Percentiles rank a stretch among this genome's conserved stretches.
phyloP scores from a whole-genome alignment of 108 stramenopile species.

The Pseudonitzschia multistriata region DNA sequence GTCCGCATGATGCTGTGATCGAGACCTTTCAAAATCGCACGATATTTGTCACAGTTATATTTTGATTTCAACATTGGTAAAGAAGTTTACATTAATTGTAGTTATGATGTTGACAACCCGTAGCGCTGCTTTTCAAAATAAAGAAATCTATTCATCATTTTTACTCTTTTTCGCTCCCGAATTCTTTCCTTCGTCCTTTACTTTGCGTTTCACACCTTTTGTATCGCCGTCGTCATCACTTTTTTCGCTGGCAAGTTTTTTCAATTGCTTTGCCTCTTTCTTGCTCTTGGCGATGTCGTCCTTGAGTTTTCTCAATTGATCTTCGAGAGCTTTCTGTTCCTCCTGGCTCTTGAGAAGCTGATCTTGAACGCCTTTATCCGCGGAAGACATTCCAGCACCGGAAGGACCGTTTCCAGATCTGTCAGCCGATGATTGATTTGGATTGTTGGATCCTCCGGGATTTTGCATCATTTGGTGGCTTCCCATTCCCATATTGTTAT shows the following conservation, averaged over 20 bases:
- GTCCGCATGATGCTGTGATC: too few relatives aligned
- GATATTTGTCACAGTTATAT: too few relatives aligned
- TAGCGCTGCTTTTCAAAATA: not conserved
- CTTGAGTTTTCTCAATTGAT: constrained; percentile 35
- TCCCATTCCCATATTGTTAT: constrained; percentile 13
- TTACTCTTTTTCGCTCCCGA: constrained; percentile 4
- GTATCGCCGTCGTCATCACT: not conserved
- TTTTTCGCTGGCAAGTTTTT: constrained; percentile 17
- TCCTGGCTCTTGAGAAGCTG: constrained; percentile 30
- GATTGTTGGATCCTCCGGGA: not conserved
- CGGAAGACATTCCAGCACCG: too few relatives aligned
- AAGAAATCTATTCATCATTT: not conserved
- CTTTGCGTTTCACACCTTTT: not conserved
- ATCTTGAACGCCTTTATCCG: constrained; percentile 18
- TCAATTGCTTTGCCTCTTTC: constrained; percentile 35
- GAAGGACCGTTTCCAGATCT: constrained; percentile 6
- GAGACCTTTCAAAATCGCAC: too few relatives aligned
- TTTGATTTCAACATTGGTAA: not conserved
- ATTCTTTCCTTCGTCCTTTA: not conserved
- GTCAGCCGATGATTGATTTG: constrained; percentile 2
- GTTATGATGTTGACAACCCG: too few relatives aligned
- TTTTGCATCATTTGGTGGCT: constrained; percentile 18
- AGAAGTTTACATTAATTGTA: not conserved
- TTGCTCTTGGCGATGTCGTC: constrained; percentile 42
- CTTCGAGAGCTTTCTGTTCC: constrained; percentile 34